Base-by-base conservation (phyloP, 495 filamentous ascomycete genomes). In the Apodospora peruviana region DNA sequence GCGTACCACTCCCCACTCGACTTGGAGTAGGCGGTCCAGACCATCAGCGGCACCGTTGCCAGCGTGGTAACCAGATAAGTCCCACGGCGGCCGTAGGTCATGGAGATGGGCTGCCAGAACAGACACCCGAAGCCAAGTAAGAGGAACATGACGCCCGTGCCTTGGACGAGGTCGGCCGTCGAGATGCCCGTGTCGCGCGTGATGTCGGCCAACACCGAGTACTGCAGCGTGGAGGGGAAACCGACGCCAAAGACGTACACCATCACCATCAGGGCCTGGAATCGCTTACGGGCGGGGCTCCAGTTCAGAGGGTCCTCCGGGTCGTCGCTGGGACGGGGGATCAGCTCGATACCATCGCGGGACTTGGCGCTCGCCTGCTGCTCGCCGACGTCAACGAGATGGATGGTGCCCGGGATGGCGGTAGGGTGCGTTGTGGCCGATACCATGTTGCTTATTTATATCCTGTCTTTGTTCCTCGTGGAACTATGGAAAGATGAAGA, bases 1-100 rank as follows among this genome's bases (percentile, higher is more conserved):
- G 73, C 79, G 40, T 76, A 77, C 78, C 79, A 85, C 60, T 84
- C 71, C 8, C 79, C 78, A 29, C 74, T 73, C 21, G 63, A 77
- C 47, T 53, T 65, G 11, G 62, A 61, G 46, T 69, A 71, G 2
- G 73, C 59, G 1, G 68, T 62, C 73, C 74, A 77, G 2, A 75
- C 50, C 24, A 62, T 60, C 14, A 73, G 59, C 12, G 59, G 47
- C 2, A 60, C 41, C 29, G 56, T 59, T 2, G 43, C 32, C 8
- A 69, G 53, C 4, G 66, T 56, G 7, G 53, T 58, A 25, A 65
- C 17, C 3, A 71, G 34, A 21, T 56, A 53, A 18, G 65, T 52
- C 20, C 45, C 48, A 9, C 69, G 66, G 32, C 61, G 57, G n/a
- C 67, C 69, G 51, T 59, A 66, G 17, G 49, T 57, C 12, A 66